Base-by-base conservation (phyloP, 2,329 filamentous ascomycete species). In the Pleurostoma richardsiae region DNA sequence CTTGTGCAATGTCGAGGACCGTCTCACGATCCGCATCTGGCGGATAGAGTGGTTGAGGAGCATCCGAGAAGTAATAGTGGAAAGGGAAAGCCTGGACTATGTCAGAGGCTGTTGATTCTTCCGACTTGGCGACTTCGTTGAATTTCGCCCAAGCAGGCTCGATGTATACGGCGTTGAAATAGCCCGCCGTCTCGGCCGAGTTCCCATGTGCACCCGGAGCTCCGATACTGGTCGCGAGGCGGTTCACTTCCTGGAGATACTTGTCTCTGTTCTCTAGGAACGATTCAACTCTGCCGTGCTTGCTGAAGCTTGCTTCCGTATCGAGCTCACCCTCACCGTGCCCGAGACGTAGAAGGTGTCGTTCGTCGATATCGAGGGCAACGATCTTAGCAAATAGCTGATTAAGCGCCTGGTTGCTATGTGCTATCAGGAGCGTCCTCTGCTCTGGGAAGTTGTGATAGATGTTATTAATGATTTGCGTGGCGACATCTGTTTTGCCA, bases 401-500 rank as follows among this genome's bases (percentile, higher is more conserved):
- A 60, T 99, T 99, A 7, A 99, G 74, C 3, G 94, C 95, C 65
- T 99, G 95, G 61, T 99, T 99, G 67, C 92, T 97, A 65, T 99
- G 94, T 4, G 94, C 94, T 53, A 99, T 83, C 39, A 99, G 80
- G 19, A 99, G 72, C 1, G 94, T 99, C 56, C 90, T 86, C 65
- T 99, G 90, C 53, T 85, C 77, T 6, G 94, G 91, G 63, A 96
- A 99, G 68, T 97, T 96, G 72, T 97, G 92, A 62, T 99, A 99
- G 56, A 99, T 87, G 65, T 97, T 96, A 72, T 89, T 96, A 69
- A 99, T 99, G 63, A 97, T 95, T 66, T 99, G 94, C 4, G 92
- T 96, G 42, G 90, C 91, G 45, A 99, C 94, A 67, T 99, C 94
- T n/a, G 94, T 99, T 73, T 99, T 99, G 52, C 95, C 94, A 5